Conservation (phyloP, 192 early-diverging fungal genomes). For the Rhizophlyctis rosea region DNA sequence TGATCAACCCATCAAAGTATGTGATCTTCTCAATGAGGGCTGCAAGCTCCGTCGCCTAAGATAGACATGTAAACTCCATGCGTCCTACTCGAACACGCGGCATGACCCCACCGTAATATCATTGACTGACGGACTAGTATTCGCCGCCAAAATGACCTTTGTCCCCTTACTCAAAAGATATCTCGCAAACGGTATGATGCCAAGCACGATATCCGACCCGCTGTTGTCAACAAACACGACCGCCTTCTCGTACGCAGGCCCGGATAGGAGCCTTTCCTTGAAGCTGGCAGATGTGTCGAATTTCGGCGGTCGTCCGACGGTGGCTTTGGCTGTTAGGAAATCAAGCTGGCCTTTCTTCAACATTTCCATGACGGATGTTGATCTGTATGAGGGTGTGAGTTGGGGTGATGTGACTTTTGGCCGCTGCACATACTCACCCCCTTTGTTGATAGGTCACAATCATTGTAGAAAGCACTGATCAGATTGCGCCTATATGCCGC, state of each 20-base stretch:
- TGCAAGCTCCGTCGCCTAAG: conserved; percentile 50
- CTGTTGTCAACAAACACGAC: conserved; percentile 83
- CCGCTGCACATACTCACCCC: too few species aligned
- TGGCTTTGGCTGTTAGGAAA: conserved; percentile 50
- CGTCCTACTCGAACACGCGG: not conserved
- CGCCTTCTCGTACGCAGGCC: conserved; percentile 46
- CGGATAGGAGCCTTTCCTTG: conserved; percentile 32
- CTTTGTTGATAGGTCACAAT: too few species aligned
- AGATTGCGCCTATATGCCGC: too few species aligned
- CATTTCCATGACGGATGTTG: conserved; percentile 55
- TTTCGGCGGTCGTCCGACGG: conserved; percentile 37
- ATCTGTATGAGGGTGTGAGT: conserved; percentile 37
- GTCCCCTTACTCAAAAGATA: conserved; percentile 53
- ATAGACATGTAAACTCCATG: not conserved
- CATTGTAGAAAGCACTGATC: too few species aligned
- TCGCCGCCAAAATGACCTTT: conserved; percentile 68
- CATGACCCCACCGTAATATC: conserved; percentile 63
- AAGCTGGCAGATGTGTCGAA: conserved; percentile 50
- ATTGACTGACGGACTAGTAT: conserved; percentile 74
- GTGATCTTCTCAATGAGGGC: conserved; percentile 44
- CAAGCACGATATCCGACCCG: conserved; percentile 76
- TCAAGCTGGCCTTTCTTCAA: conserved; percentile 56
- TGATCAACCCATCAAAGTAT: conserved; percentile 42
- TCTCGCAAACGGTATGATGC: conserved; percentile 73
- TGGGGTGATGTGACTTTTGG: not conserved